These are phyloP conservation scores for Cerioporus squamosus DNA, from an alignment of 1,284 basidiomycete genomes.

Conservation along the genomic window DNA sequence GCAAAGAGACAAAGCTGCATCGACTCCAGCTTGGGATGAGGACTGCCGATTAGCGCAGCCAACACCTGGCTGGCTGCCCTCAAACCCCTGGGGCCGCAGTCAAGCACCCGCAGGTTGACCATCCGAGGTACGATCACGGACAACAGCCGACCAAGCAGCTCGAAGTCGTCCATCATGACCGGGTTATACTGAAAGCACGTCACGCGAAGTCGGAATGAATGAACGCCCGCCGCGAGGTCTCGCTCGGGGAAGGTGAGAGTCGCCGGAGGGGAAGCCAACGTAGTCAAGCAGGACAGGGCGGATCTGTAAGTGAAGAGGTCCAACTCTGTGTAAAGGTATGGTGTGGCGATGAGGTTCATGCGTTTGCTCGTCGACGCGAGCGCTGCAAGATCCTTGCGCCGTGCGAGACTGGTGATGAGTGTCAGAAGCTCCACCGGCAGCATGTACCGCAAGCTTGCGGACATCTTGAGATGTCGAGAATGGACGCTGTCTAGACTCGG, in stretches of 20 bases:
- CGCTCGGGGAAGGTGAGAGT: not conserved
- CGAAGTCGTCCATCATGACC: no score
- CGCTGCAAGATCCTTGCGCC: not conserved
- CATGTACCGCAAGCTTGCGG: not conserved
- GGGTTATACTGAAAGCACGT: no score
- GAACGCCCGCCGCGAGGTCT: no score
- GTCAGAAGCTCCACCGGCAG: conserved; percentile 4
- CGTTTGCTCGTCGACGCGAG: not conserved
- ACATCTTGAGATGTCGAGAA: not conserved
- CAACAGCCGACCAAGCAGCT: no score
- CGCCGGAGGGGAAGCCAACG: not conserved
- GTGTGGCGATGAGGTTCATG: conserved; percentile 4
- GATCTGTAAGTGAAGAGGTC: not conserved
- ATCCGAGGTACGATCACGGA: no score
- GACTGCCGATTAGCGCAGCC: no score
- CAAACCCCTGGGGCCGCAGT: no score
- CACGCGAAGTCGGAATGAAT: no score
- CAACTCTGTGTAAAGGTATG: not conserved
- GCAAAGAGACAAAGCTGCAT: no score
- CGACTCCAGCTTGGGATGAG: no score
- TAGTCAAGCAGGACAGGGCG: not conserved
- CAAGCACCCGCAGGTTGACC: no score
- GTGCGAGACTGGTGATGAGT: not conserved
- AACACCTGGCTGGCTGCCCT: no score
- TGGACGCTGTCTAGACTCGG: not conserved